Evolutionary conservation across 306 rosid species (phyloP), one percentile per base, ranked within the genome.

Genomic region (Astragalus membranaceus): DNA sequence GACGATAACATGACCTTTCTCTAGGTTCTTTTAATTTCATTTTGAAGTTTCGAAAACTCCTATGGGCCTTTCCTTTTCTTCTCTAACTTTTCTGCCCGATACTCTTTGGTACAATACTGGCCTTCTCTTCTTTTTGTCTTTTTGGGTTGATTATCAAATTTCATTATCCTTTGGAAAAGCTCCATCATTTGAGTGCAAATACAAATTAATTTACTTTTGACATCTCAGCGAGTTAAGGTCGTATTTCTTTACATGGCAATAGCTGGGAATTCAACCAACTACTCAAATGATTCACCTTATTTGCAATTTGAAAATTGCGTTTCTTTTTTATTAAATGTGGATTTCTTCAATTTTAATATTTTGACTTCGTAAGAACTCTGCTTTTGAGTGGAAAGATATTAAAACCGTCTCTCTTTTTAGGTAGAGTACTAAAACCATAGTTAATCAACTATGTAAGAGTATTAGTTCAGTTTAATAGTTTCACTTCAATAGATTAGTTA

Each of bases 101-200:
- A 73, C 77, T 81, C 82, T 81, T 75, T 35, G 78, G 75, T 59
- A 69, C 49, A 50, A 73, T 77, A 83, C 79, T 75, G 78, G 62
- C 70, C 73, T 10, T 57, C 70, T 79, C 79, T 77, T 80, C 67
- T 64, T 76, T 71, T 78, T 77, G 61, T 70, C 77, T 52, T 82
- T 77, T 77, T 52, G 75, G 81, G 75, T 77, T 74, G 41, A 82
- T 71, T 80, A 70, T 73, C 47, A 72, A 72, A 74, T 78, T 55
- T 60, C 86, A 75, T 76, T 83, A 81, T 83, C 84, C 56, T 81
- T 78, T 80, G 75, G 82, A 81, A 89, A 87, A 87, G 83, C 81
- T 82, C 61, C 87, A 73, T 83, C 44, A 72, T 79, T 75, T 77
- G 81, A 70, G 68, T 70, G 48, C 84, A 69, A 57, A 70, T 75